phyloP scores from a whole-genome alignment of 1,284 basidiomycete genomes.

The Paramarasmius palmivorus region DNA sequence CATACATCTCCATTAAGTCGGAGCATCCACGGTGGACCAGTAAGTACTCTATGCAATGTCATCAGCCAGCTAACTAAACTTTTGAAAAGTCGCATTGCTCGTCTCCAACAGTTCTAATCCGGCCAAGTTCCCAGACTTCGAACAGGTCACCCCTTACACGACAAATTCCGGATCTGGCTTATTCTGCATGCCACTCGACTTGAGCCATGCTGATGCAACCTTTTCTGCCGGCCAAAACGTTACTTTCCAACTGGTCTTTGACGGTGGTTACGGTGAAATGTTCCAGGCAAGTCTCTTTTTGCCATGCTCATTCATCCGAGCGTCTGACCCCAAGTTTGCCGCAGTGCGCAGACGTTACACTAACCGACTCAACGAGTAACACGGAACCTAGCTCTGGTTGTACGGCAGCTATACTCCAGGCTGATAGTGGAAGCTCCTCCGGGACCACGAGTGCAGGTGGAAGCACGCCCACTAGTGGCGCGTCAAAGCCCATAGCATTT shows the following conservation, averaged over 20 bases:
- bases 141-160: constrained; percentile 53
- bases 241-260: constrained; percentile 59
- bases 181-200: constrained; percentile 63
- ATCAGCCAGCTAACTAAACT: not conserved
- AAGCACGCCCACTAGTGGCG: too few relatives aligned
- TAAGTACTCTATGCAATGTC: constrained; percentile 28
- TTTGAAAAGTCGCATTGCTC: constrained; percentile 47
- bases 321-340: not conserved
- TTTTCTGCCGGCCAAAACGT: constrained; percentile 57
- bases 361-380: constrained; percentile 47
- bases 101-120: constrained; percentile 60
- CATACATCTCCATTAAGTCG: constrained; percentile 57
- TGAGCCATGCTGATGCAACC: constrained; percentile 48
- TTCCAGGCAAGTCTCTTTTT: constrained; percentile 53
- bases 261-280: constrained; percentile 67
- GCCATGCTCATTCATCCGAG: not conserved
- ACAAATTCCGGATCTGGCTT: constrained; percentile 51
- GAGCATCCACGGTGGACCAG: constrained; percentile 60
- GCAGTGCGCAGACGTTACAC: constrained; percentile 72
- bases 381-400: constrained; percentile 33
- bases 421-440: not conserved
- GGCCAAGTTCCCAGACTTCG: constrained; percentile 60
- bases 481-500: too few relatives aligned
- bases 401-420: constrained; percentile 1
- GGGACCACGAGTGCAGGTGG: not conserved